Base-by-base conservation (phyloP, 768 basidiomycete species). In the Hericium erinaceus region DNA sequence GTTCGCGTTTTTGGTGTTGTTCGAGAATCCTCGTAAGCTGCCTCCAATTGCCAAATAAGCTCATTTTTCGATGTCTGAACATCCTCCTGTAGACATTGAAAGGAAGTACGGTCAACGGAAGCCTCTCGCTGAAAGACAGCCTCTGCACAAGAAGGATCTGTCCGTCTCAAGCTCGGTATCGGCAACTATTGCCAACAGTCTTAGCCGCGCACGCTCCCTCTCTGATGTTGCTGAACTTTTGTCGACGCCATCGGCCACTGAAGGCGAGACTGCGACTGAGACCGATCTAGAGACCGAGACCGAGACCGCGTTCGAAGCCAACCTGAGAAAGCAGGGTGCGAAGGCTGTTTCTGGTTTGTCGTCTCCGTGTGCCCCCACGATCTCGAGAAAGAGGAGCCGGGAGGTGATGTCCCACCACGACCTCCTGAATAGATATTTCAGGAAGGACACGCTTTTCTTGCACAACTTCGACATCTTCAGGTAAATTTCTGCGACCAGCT, bases 1-100 rank as follows among this genome's bases (percentile, higher is more conserved):
- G 65, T 99, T 99, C 69, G 93, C 87, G 1, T 99, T 99, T 80
- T 76, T 99, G 54, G 79, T 94, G 15, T 86, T 86, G 70, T 98
- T 99, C 65, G 97, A 98, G 74, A 98, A 95, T 66, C 95, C 97
- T 60, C 97, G 94, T 95, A 66, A 68, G 92, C 76, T 33, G 33
- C 20, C 33, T 37, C 55, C 50, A 37, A 3, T 12, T 9, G 37
- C 9, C 24, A 40, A 26, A 22, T 38, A 37, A 18, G 41, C 22
- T 11, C 24, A 22, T 16, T 3, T 3, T 46, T 6, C 6, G 2
- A 46, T n/a, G 44, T 20, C 41, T 44, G 15, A 15, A 44, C 13
- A 4, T 44, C 13, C 16, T 40, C 22, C n/a, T 1, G n/a, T 58
- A 95, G 92, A 97, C 68, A 97, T 97, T 60, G 91, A 94, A 66